Evolutionary conservation across 768 basidiomycete genomes (phyloP).

Genomic region (Mycena vulgaris): DNA sequence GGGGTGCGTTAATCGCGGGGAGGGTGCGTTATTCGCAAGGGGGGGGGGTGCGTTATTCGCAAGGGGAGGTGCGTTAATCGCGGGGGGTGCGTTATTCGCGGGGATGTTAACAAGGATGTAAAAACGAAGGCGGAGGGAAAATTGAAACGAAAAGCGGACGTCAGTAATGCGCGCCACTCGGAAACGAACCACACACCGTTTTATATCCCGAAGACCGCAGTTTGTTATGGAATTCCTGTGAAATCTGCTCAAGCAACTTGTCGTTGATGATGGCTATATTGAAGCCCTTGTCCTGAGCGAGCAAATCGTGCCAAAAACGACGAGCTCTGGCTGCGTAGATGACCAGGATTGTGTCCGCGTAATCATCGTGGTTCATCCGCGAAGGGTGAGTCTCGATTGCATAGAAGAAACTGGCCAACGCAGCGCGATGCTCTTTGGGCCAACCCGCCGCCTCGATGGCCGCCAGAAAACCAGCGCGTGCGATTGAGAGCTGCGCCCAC

Average conservation of each 20-base stretch:
- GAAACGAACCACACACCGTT: constrained; percentile 2
- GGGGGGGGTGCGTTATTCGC: too few species aligned
- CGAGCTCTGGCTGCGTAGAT: constrained; percentile 4
- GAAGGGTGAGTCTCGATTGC: constrained; percentile 28
- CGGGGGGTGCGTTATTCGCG: too few species aligned
- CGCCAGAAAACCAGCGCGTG: constrained; percentile 23
- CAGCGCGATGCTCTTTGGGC: constrained; percentile 19
- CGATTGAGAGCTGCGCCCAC: constrained; percentile 39
- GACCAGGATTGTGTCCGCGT: constrained; percentile 14
- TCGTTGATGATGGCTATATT: constrained; percentile 12
- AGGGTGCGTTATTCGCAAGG: too few species aligned
- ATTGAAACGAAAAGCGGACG: too few species aligned
- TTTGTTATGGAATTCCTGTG: constrained; percentile 3
- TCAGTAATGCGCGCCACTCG: not conserved
- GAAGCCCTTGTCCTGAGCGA: not conserved
- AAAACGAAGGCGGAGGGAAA: too few species aligned
- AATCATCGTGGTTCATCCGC: not conserved
- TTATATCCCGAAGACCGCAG: not conserved
- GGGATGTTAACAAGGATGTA: too few species aligned
- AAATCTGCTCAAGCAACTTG: not conserved
- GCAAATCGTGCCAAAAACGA: not conserved
- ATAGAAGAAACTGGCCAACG: constrained; percentile 32
- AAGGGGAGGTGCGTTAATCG: too few species aligned
- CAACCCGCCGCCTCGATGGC: constrained; percentile 15
- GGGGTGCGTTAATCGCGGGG: too few species aligned